Conservation (phyloP, 2,329 filamentous ascomycete genomes). For the Penicillium brasilianum region DNA sequence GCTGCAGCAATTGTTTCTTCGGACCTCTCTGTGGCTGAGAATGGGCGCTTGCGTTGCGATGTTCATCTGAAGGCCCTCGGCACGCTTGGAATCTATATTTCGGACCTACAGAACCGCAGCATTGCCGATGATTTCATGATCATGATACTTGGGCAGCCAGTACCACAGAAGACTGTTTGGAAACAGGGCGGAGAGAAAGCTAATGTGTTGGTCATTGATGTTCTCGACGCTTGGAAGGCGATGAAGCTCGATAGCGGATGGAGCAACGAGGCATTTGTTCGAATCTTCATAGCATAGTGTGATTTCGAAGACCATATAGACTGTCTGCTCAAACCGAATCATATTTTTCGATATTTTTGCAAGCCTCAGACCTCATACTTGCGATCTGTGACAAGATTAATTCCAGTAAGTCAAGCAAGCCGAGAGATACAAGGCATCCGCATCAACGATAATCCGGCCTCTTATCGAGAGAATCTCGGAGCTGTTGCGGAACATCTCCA, state of each 20-base stretch:
- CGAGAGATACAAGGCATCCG: conserved; percentile 7
- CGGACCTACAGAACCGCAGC: conserved; percentile 64
- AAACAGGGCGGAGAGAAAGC: conserved; percentile 51
- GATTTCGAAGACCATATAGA: not conserved
- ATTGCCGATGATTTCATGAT: conserved; percentile 73
- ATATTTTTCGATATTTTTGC: not conserved
- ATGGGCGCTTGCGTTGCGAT: conserved; percentile 67
- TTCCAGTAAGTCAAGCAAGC: no score
- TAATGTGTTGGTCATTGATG: conserved; percentile 76
- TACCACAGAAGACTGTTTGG: conserved; percentile 70
- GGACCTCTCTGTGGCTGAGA: conserved; percentile 63
- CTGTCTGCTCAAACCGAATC: not conserved
- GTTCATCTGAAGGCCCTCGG: conserved; percentile 81
- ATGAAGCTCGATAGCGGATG: conserved; percentile 72
- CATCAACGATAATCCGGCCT: conserved; percentile 29
- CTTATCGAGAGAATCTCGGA: conserved; percentile 31
- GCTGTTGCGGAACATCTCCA: conserved; percentile 16
- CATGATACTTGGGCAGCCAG: conserved; percentile 71
- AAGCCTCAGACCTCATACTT: no score
- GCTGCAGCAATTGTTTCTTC: conserved; percentile 73
- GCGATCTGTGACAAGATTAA: no score
- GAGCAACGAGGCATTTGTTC: conserved; percentile 78
- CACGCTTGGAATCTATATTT: conserved; percentile 73
- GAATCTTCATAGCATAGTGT: conserved; percentile 57
- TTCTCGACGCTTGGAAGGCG: conserved; percentile 76